Evolutionary conservation across 129 eudicot genomes (phyloP), one percentile per base, ranked within the genome.

Genomic region (Tagetes patula): DNA sequence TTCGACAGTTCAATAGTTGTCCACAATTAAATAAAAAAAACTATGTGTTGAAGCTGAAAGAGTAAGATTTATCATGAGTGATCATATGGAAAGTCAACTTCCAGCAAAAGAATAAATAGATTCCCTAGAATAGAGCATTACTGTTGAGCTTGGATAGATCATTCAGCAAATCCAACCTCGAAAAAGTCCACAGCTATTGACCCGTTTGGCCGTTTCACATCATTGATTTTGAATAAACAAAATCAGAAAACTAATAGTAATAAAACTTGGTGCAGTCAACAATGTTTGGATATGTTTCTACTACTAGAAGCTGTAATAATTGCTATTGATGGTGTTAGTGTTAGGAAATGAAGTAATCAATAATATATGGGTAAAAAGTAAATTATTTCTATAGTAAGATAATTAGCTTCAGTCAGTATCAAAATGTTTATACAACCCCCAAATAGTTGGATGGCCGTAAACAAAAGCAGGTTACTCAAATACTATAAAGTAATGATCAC

Each of bases 51-150:
- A 58, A 56, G 61, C 7, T 43, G 40, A 56, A 37, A 70, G 55
- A 77, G 58, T 70, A 62, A 70, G 64, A 62, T 62, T 64, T 6
- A 48, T 70, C 48, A 70, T 41, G 58, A n/a, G 50, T 40, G 45
- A 60, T 77, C 13, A 13, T 46, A 69, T 61, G 65, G 40, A 47
- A 60, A 36, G 39, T 60, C 27, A 13, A 37, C 20, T 40, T 67
- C 67, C 45, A 75, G 37, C 64, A 13, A 39, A n/a, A 20, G 41
- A 62, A 60, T 1, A 39, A 39, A 14, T 30, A 75, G 45, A 27
- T 75, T 7, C 53, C 14, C 52, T 39, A 14, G 55, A 5, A 55
- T 36, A 75, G 32, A 55, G 37, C 39, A 64, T 5, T 50, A 7
- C 39, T 48, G 72, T 38, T 5, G 36, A 50, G 36, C 32, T 48